These are phyloP conservation scores for Trametes sanguinea DNA, from an alignment of 768 basidiomycete genomes.

Conservation along the genomic window DNA sequence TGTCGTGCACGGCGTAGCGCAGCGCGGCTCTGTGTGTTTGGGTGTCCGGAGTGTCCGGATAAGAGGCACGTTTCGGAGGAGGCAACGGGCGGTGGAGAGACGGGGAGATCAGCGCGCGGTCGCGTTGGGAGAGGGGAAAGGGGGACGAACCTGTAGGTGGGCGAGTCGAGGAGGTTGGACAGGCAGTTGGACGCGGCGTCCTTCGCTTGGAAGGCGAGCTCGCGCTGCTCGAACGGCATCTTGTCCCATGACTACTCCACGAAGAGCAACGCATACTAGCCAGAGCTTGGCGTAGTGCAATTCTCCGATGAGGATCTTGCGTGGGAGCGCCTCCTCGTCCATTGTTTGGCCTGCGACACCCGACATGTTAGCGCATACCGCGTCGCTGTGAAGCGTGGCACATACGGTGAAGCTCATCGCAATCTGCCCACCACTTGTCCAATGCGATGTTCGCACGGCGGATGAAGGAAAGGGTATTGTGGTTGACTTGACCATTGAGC, in stretches of 20 bases:
- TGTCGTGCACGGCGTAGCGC: slow-evolving; percentile 91
- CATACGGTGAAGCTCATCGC: slow-evolving; percentile 81
- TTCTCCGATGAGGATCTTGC: slow-evolving; percentile 87
- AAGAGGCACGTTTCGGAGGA: no score
- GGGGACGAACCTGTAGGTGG: slow-evolving; percentile 65
- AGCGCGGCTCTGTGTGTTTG: slow-evolving; percentile 66
- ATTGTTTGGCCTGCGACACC: slow-evolving; percentile 60
- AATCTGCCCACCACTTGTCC: slow-evolving; percentile 90
- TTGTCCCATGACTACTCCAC: slow-evolving; percentile 95
- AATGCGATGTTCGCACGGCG: slow-evolving; percentile 83
- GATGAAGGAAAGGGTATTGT: slow-evolving; percentile 83
- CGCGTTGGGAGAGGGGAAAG: not conserved
- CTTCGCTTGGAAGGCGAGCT: slow-evolving; percentile 93
- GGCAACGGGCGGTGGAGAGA: not conserved
- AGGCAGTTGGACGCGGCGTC: slow-evolving; percentile 88
- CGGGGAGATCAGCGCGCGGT: not conserved
- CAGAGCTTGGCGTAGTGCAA: slow-evolving; percentile 93
- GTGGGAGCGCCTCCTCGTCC: slow-evolving; percentile 82
- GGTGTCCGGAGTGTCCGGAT: slow-evolving; percentile 2
- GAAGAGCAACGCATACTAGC: slow-evolving; percentile 90
- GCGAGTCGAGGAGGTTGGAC: slow-evolving; percentile 78
- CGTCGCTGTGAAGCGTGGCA: no score
- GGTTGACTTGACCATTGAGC: slow-evolving; percentile 83
- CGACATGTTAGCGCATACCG: not conserved
- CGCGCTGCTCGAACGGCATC: slow-evolving; percentile 93